phyloP scores from a whole-genome alignment of 2,329 filamentous ascomycete species.

The Cytospora paraplurivora region DNA sequence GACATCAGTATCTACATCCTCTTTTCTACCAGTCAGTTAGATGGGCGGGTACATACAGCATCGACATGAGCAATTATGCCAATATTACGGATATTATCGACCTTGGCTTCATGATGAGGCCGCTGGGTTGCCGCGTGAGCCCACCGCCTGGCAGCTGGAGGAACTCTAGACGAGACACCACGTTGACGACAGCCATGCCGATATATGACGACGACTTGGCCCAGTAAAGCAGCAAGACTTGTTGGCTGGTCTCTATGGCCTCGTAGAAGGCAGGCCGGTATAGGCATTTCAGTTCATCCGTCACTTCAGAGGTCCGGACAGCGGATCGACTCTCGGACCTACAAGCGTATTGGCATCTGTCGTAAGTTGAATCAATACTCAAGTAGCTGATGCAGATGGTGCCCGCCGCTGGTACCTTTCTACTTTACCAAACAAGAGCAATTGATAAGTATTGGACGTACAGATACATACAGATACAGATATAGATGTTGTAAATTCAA shows the following conservation, averaged over 20 bases:
- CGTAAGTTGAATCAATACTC: no score
- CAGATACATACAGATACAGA: neutral
- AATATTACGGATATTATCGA: slow-evolving; percentile 82
- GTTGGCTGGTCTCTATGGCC: slow-evolving; percentile 14
- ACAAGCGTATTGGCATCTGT: neutral
- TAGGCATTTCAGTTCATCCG: slow-evolving; percentile 26
- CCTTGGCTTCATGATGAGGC: slow-evolving; percentile 40
- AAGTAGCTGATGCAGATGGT: neutral
- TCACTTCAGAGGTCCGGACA: neutral
- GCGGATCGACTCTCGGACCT: neutral
- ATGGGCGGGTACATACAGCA: slow-evolving; percentile 58
- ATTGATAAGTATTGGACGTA: neutral
- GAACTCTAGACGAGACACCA: slow-evolving; percentile 1
- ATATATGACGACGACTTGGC: slow-evolving; percentile 9
- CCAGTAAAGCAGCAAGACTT: slow-evolving; percentile 19
- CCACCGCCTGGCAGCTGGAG: slow-evolving; percentile 15
- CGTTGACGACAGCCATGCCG: slow-evolving; percentile 13
- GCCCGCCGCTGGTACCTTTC: neutral
- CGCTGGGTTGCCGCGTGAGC: slow-evolving; percentile 6
- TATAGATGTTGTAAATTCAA: no score
- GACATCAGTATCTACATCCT: slow-evolving; percentile 44
- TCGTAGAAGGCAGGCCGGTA: slow-evolving; percentile 24
- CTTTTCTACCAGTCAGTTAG: slow-evolving; percentile 72
- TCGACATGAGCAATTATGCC: slow-evolving; percentile 99
- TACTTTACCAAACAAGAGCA: neutral